These are phyloP conservation scores for Drechslerella dactyloides DNA, from an alignment of 2,329 filamentous ascomycete genomes.

Conservation along the genomic window DNA sequence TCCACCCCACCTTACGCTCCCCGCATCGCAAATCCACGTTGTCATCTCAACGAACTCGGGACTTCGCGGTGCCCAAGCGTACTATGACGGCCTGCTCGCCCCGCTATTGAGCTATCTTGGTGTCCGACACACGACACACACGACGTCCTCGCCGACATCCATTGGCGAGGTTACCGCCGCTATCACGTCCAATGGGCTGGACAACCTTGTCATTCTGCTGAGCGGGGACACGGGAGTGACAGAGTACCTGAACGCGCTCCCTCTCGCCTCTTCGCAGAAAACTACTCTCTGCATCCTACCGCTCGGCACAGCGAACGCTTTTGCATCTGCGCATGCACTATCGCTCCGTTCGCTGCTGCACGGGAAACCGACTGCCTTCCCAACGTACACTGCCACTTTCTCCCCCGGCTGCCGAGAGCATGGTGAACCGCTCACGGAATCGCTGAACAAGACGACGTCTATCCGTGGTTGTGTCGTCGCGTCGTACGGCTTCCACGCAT, in stretches of 20 bases:
- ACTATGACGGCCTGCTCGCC: constrained; percentile 37
- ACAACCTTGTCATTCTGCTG: constrained; percentile 43
- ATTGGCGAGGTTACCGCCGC: constrained; percentile 31
- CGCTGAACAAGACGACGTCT: constrained; percentile 56
- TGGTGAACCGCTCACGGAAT: constrained; percentile 55
- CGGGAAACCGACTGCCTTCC: constrained; percentile 65
- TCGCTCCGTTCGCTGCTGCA: constrained; percentile 61
- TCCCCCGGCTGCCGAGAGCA: constrained; percentile 61
- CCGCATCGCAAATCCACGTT: constrained; percentile 38
- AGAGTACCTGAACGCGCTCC: constrained; percentile 37
- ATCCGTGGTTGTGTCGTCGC: constrained; percentile 81
- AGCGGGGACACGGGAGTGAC: constrained; percentile 46
- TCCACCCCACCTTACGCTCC: constrained; percentile 45
- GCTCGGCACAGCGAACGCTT: constrained; percentile 71
- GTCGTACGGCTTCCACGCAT: constrained; percentile 90
- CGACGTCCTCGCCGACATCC: constrained; percentile 22
- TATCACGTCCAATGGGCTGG: constrained; percentile 34
- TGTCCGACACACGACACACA: constrained; percentile 28
- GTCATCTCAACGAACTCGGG: constrained; percentile 47
- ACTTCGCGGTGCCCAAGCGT: constrained; percentile 27
- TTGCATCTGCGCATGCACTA: constrained; percentile 68
- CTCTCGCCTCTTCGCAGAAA: constrained; percentile 19
- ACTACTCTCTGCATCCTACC: constrained; percentile 64
- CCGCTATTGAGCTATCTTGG: constrained; percentile 40
- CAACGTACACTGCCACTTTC: constrained; percentile 69